A percentile compares a stretch with the other conserved stretches of the same genome.
Conservation (phyloP, 202 grass and related monocot genomes). For the Setaria italica region DNA sequence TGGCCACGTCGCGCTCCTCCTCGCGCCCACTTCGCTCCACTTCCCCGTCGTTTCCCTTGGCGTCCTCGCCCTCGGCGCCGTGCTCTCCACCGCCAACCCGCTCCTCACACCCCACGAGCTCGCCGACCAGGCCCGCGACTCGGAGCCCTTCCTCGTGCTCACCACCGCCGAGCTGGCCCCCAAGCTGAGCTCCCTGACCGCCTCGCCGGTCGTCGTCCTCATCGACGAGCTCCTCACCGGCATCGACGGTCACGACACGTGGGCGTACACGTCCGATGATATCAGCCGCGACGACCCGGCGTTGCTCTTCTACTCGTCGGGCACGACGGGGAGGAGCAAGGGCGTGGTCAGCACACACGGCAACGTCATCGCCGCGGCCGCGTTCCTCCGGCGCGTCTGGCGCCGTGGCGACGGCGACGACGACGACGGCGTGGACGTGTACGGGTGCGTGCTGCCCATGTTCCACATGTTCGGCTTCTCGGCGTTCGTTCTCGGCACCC, state of each 20-base stretch:
- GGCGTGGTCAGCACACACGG: conserved; percentile 59
- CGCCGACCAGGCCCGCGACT: conserved; percentile 37
- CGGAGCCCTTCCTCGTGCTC: conserved; percentile 42
- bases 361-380: conserved; percentile 47
- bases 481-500: conserved; percentile 48
- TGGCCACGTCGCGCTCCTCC: conserved; percentile 50
- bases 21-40: conserved; percentile 55
- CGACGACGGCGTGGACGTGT: conserved; percentile 1
- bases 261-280: too few relatives aligned
- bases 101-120: conserved; percentile 50
- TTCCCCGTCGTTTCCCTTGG: conserved; percentile 50
- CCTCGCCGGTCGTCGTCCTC: conserved; percentile 10
- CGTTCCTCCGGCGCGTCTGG: neutral
- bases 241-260: neutral
- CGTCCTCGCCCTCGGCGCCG: conserved; percentile 53
- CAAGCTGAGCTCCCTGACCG: conserved; percentile 37
- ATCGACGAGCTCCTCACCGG: conserved; percentile 34
- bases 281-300: conserved; percentile 33
- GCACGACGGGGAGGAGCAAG: conserved; percentile 72
- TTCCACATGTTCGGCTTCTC: conserved; percentile 67
- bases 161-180: conserved; percentile 40
- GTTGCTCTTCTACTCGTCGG: conserved; percentile 64
- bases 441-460: conserved; percentile 59
- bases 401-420: neutral
- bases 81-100: conserved; percentile 60